Evolutionary conservation across 163 green algal species (phyloP), one percentile per base, ranked within the genome.

Genomic region (Prototheca wickerhamii): DNA sequence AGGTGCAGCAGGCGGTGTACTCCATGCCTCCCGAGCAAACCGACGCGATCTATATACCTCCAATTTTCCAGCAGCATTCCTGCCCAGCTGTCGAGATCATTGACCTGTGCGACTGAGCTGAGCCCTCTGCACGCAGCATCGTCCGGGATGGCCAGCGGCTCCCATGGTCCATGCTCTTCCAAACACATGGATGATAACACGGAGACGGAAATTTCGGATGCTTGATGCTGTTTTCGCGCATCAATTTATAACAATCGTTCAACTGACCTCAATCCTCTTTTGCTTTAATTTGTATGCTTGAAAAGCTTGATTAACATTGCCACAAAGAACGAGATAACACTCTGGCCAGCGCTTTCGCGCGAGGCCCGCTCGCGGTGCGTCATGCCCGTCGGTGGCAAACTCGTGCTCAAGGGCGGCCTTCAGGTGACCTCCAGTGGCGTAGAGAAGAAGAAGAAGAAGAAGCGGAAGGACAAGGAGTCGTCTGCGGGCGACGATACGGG

Each of bases 401-500:
- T 77, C 1, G 35, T 70, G 44, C 50, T 77, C 2, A 77, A 77
- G 34, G 71, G 71, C n/a, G 64, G 64, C 3, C 60, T 77, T 3
- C 44, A 59, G 42, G 60, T 77, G 3, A 73, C 59, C 42, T 59
- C 58, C 26, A 33, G 54, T 1, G 71, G 68, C 29, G 60, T 73
- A 21, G 54, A 69, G 34, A 69, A 74, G 61, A 66, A 65, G 53
- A 73, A 69, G 23, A 71, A 69, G 35, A 77, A 77, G 60, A 72
- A 70, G 21, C 53, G 57, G 7, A 73, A 73, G 53, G 46, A 60
- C 23, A 33, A 57, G 29, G 49, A 68, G 25, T 10, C 35, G 20
- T 61, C 58, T 31, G 7, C 12, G 15, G 61, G 35, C 25, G 61
- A 60, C 7, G 30, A 60, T 20, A 6, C 4, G 44, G 25, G 20